Evolutionary conservation across 2,329 filamentous ascomycete species (phyloP), one percentile per base, ranked within the genome.

Genomic region (Beauveria varroae): DNA sequence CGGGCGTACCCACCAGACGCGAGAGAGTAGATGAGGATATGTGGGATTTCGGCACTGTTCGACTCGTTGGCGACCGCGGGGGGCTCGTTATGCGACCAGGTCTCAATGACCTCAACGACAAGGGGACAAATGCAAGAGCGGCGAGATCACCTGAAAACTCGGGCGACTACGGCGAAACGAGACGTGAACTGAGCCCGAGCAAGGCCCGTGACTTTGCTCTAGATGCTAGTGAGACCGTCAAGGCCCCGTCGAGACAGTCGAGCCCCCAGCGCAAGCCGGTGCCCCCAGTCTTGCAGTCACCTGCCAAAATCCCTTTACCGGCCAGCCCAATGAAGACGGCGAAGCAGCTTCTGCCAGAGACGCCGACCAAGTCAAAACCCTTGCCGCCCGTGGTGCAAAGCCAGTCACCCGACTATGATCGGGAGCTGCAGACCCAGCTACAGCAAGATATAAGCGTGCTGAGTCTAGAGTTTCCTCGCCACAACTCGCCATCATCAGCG

Each of bases 21-120:
- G 75, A 79, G 65, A 77, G 76, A 20, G 78, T 84, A 8, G 82
- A 88, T 64, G 91, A 97, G 72, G 95, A 98, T 72, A 85, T 98
- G 71, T 99, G 95, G 95, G 95, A 99, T 73, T 99, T 99, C 78
- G 95, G 95, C 49, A 99, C 95, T 0, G 91, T 99, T 57, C 84
- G 93, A 61, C 87, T 96, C 6, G 86, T 88, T n/a, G 84, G 83
- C 37, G 85, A 87, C 59, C 82, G 85, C 30, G 86, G 86, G 63
- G 81, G 81, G 34, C 70, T 84, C 1, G 70, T 82, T 8, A 76
- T 76, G 51, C 77, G 85, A 52, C 80, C 81, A 0, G 87, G 87
- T 3, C 77, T 85, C 18, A 81, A 88, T 66, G 80, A 86, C 0
- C 86, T 96, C 86, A 92, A 90, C 66, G 90, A 93, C 63, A 88